Evolutionary conservation across 2,329 filamentous ascomycete genomes (phyloP), one percentile per base, ranked within the genome.

Genomic region (Calonectria leucothoes): DNA sequence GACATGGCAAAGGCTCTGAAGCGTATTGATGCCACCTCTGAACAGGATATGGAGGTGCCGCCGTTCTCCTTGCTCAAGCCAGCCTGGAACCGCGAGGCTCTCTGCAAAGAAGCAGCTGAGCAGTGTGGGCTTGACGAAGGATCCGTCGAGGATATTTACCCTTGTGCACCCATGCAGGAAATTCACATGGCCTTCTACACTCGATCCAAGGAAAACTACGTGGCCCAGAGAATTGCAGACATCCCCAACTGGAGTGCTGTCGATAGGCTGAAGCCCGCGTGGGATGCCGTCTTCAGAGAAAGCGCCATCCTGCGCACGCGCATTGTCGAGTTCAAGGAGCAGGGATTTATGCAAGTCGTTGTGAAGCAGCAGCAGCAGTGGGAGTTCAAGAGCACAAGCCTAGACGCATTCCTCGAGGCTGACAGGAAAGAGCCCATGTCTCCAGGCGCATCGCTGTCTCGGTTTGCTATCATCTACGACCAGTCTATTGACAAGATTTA

Each of bases 141-240:
- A 0, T 69, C 77, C 8, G 81, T 89, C 7, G 86, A 89, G 70
- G 89, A 91, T 64, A 82, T 89, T 0, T 91, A 89, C 64, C 89
- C 89, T 2, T 89, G 88, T 77, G 88, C 88, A 0, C 85, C 88
- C 0, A 82, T 89, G 20, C 89, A 91, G 71, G 88, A 89, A 77
- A 88, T 86, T 5, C 84, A 91, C 4, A 86, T 91, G 81, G 87
- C 88, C 0, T 80, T 90, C 20, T 88, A 89, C 14, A 84, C 85
- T 49, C 87, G 87, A 76, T 83, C 86, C 8, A 83, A 83, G 15
- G 88, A 88, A 33, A 86, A 86, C 0, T 91, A 90, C 51, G 85
- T 90, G 0, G 87, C 87, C 0, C 88, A 88, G 71, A 81, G 87
- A 37, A 85, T 88, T 2, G 82, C 87, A 23, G 81, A 85, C 39